phyloP scores from a whole-genome alignment of 1,284 basidiomycete genomes.

The Sanghuangporus sanghuang region DNA sequence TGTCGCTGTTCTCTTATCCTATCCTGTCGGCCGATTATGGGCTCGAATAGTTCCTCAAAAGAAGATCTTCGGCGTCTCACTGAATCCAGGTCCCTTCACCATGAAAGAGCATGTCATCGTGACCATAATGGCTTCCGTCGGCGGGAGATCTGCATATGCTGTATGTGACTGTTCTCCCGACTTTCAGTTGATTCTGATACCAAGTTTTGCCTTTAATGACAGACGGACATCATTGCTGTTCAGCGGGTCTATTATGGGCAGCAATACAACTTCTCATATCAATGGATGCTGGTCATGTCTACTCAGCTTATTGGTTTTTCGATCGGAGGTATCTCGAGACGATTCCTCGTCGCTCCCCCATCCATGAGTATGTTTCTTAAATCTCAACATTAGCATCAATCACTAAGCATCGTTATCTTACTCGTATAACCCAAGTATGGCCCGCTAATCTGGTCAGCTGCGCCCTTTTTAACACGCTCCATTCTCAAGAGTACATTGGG shows the following conservation, averaged over 20 bases:
- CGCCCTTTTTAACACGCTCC: constrained; percentile 56
- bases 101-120: constrained; percentile 26
- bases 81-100: constrained; percentile 33
- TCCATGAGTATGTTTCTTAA: constrained; percentile 54
- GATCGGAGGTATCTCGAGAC: constrained; percentile 55
- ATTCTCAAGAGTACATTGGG: constrained; percentile 30
- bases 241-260: constrained; percentile 55
- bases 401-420: neutral
- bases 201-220: constrained; percentile 5
- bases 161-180: constrained; percentile 2
- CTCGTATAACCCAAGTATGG: constrained; percentile 44
- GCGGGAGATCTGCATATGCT: constrained; percentile 30
- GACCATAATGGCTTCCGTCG: constrained; percentile 35
- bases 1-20: constrained; percentile 24
- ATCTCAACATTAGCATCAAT: neutral
- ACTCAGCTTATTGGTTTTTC: constrained; percentile 69
- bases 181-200: constrained; percentile 4
- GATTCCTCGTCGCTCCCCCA: constrained; percentile 70
- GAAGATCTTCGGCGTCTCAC: constrained; percentile 21
- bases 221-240: constrained; percentile 59
- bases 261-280: constrained; percentile 36
- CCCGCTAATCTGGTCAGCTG: constrained; percentile 57
- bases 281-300: constrained; percentile 57
- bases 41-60: constrained; percentile 22
- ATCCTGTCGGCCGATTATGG: constrained; percentile 25